A percentile compares a stretch with the other conserved stretches of the same genome.
phyloP scores from a whole-genome alignment of 441 rosid genomes.

The Raphanus hybrid region DNA sequence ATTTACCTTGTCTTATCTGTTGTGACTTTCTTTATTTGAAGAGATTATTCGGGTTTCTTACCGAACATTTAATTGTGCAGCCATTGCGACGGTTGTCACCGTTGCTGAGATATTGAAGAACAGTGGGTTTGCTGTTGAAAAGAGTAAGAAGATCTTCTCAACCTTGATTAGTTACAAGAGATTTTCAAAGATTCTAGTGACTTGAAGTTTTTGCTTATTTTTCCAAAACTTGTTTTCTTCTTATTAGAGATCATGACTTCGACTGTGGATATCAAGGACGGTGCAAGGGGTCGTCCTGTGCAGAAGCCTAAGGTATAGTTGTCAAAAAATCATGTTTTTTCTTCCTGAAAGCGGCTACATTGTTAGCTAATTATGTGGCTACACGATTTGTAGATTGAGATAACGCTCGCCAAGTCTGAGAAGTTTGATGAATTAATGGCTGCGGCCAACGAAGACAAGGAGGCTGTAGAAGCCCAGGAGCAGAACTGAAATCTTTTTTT shows the following conservation, averaged over 20 bases:
- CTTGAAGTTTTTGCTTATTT: not conserved
- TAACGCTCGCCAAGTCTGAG: slow-evolving; percentile 64
- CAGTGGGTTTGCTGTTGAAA: slow-evolving; percentile 82
- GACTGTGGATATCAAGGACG: slow-evolving; percentile 84
- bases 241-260: slow-evolving; percentile 69
- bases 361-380: not conserved
- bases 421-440: slow-evolving; percentile 80
- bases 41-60: slow-evolving; percentile 6
- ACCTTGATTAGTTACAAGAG: not conserved
- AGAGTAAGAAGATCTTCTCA: slow-evolving; percentile 53
- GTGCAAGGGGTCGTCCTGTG: slow-evolving; percentile 71
- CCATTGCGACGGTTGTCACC: slow-evolving; percentile 82
- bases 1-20: not conserved
- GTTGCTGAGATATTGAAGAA: slow-evolving; percentile 78
- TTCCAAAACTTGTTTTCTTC: slow-evolving; percentile 12
- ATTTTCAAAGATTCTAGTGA: not conserved
- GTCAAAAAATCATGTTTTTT: not conserved
- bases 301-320: slow-evolving; percentile 69
- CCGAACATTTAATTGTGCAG: slow-evolving; percentile 44
- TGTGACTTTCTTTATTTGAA: not conserved
- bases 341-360: not conserved
- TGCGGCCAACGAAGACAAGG: slow-evolving; percentile 75
- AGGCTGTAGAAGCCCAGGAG: slow-evolving; percentile 63
- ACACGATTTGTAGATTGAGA: slow-evolving; percentile 56
- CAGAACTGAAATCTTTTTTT: slow-evolving; percentile 48